These are phyloP conservation scores for Eragrostis tef DNA, from an alignment of 202 grass and related monocot genomes.

Conservation along the genomic window DNA sequence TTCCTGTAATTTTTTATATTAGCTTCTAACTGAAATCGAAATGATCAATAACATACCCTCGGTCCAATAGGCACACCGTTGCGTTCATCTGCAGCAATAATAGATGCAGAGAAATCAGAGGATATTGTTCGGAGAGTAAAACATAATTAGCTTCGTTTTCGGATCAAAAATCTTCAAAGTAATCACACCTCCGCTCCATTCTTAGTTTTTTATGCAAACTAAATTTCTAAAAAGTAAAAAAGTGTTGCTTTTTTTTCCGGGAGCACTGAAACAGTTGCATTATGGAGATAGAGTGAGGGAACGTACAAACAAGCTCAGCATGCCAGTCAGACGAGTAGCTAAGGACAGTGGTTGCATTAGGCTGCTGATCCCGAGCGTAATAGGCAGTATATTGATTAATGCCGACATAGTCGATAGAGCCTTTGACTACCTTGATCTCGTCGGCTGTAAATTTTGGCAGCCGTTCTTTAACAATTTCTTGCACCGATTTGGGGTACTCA, in stretches of 20 bases:
- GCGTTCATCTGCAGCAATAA: conserved; percentile 52
- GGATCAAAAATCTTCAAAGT: neutral
- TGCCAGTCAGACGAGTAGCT: conserved; percentile 69
- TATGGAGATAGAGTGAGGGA: neutral
- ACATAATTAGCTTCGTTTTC: neutral
- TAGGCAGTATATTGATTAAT: conserved; percentile 71
- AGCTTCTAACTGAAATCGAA: neutral
- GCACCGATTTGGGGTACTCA: conserved; percentile 53
- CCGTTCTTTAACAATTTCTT: conserved; percentile 62
- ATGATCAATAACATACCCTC: conserved; percentile 40
- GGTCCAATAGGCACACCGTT: conserved; percentile 60
- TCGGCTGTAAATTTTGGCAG: conserved; percentile 56
- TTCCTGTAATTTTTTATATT: neutral
- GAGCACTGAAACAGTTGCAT: neutral
- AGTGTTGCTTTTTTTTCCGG: neutral
- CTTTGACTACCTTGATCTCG: conserved; percentile 54
- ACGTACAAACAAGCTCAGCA: conserved; percentile 53
- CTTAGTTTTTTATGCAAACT: too few relatives aligned
- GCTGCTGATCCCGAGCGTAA: conserved; percentile 49
- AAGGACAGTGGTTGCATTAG: conserved; percentile 21
- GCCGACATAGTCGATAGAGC: conserved; percentile 61
- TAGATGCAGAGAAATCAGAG: neutral
- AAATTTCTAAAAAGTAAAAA: too few relatives aligned
- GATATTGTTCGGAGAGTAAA: neutral
- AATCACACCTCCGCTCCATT: neutral